Percentiles rank a stretch among this genome's conserved stretches.
These are phyloP conservation scores for Colletotrichum filicis DNA, from an alignment of 2,329 filamentous ascomycete species.

Conservation along the genomic window DNA sequence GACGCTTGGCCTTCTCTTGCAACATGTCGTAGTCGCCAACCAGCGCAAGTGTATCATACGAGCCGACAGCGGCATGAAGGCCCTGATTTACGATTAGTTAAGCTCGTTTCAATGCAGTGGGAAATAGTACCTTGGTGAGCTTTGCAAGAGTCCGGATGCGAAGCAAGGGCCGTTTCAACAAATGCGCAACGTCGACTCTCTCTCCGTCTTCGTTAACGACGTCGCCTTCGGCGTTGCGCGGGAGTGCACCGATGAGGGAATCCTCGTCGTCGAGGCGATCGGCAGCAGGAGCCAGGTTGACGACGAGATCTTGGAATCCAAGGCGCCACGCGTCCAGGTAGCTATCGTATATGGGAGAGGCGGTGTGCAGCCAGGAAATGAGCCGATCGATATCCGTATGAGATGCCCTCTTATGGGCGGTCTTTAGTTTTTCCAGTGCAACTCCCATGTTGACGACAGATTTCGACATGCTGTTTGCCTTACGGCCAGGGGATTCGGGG, in stretches of 20 bases:
- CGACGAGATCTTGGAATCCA: constrained; percentile 93
- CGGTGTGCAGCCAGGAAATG: constrained; percentile 82
- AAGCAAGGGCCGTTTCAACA: constrained; percentile 89
- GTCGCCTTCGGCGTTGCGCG: constrained; percentile 72
- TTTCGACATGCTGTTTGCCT: constrained; percentile 75
- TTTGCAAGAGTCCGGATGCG: constrained; percentile 89
- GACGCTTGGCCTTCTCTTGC: constrained; percentile 79
- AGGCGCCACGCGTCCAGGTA: constrained; percentile 92
- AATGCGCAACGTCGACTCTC: constrained; percentile 91
- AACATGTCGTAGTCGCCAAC: constrained; percentile 72
- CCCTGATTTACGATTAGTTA: constrained; percentile 49
- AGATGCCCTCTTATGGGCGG: constrained; percentile 83
- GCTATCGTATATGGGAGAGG: constrained; percentile 82
- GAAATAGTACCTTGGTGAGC: constrained; percentile 73
- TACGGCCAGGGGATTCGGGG: constrained; percentile 60
- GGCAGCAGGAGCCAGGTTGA: constrained; percentile 84
- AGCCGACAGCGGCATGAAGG: constrained; percentile 66
- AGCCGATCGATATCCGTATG: constrained; percentile 77
- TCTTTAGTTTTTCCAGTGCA: constrained; percentile 84
- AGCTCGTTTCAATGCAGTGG: background rate
- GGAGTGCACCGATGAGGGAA: constrained; percentile 68
- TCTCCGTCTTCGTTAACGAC: constrained; percentile 81
- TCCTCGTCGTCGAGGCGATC: constrained; percentile 66
- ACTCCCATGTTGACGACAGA: constrained; percentile 96
- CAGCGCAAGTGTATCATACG: constrained; percentile 54